Conservation (phyloP, 2,329 filamentous ascomycete species). For the Apiospora phragmitis region DNA sequence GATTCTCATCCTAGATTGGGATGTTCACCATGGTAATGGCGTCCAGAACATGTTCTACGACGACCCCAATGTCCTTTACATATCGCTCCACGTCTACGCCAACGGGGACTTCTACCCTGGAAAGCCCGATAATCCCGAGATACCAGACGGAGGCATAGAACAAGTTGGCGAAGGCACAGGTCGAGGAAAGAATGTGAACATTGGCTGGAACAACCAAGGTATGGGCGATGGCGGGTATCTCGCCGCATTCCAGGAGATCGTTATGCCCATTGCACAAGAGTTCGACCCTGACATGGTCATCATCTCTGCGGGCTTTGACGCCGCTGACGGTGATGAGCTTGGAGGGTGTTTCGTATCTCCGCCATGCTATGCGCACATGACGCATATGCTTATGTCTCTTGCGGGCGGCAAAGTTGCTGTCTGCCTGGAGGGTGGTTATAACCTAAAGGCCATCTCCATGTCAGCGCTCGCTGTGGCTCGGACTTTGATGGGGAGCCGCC, state of each 20-base stretch:
- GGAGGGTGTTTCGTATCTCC: conserved; percentile 93
- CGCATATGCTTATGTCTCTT: conserved; percentile 96
- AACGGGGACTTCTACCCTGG: conserved; percentile 85
- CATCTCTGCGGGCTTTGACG: conserved; percentile 94
- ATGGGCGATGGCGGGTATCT: conserved; percentile 98
- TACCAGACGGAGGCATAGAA: conserved; percentile 61
- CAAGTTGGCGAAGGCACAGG: conserved; percentile 58
- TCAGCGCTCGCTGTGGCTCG: conserved; percentile 89
- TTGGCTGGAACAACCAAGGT: conserved; percentile 66
- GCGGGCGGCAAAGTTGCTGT: conserved; percentile 88
- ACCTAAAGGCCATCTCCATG: conserved; percentile 86
- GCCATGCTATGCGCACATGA: conserved; percentile 95
- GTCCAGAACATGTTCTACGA: conserved; percentile 96
- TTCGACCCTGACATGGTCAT: conserved; percentile 95
- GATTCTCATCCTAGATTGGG: conserved; percentile 92
- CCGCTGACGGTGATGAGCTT: conserved; percentile 88
- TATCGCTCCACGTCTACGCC: conserved; percentile 88
- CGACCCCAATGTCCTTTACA: conserved; percentile 92
- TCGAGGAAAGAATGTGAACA: conserved; percentile 65
- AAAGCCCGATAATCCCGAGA: conserved; percentile 55
- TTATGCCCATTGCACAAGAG: conserved; percentile 94
- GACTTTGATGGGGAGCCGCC: conserved; percentile 94
- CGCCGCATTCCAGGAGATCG: conserved; percentile 90
- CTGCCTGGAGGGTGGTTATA: conserved; percentile 95
- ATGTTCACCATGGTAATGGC: conserved; percentile 81